phyloP scores from a whole-genome alignment of 768 basidiomycete species.

The Mycena latifolia region DNA sequence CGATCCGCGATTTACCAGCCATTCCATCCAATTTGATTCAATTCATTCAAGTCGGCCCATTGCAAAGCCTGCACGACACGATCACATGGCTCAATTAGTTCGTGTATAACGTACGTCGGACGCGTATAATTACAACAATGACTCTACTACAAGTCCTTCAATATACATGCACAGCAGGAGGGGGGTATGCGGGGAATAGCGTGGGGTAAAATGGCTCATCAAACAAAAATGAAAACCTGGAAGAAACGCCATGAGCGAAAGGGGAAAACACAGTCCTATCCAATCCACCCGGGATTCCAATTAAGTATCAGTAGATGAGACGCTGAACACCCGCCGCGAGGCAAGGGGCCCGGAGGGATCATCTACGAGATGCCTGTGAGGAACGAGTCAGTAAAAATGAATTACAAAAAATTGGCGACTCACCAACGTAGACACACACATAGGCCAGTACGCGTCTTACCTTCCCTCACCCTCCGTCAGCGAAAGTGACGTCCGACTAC shows the following conservation, averaged over 20 bases:
- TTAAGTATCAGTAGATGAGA: constrained; percentile 6
- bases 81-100: no score
- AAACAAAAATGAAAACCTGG: constrained; percentile 15
- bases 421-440: no score
- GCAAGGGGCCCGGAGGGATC: neutral
- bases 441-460: no score
- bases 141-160: constrained; percentile 2
- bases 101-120: neutral
- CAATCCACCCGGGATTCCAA: constrained; percentile 9
- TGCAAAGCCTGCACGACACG: no score
- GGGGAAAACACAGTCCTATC: constrained; percentile 3
- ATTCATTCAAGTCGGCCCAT: no score
- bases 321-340: neutral
- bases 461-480: constrained; percentile 21
- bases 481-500: constrained; percentile 32
- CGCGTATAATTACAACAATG: constrained; percentile 11
- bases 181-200: constrained; percentile 24
- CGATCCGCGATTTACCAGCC: no score
- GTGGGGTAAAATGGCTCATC: constrained; percentile 26
- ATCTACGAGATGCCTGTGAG: neutral
- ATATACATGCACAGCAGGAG: constrained; percentile 19
- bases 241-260: constrained; percentile 25
- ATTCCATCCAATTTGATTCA: no score
- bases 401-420: neutral
- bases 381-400: neutral